Evolutionary conservation across 1,284 basidiomycete species (phyloP), one percentile per base, ranked within the genome.

Genomic region (Golubevia sp.): DNA sequence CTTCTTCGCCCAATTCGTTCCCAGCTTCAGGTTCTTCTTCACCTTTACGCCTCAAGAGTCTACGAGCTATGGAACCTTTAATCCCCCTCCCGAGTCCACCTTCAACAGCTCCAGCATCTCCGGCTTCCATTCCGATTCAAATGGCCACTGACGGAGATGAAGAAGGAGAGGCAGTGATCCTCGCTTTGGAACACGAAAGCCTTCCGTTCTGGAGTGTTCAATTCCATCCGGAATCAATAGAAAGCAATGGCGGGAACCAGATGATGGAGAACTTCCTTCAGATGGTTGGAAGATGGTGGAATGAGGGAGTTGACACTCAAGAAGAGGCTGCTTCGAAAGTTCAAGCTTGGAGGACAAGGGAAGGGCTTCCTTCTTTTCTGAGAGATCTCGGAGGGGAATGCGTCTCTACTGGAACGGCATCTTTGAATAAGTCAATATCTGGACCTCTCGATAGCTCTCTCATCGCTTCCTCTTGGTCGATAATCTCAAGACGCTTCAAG

Each of bases 191-290:
- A 53, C 80, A 83, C 58, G 69, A 59, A 34, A 59, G 64, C 1
- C 51, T 68, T 2, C 80, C 94, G 0, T 92, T 95, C 71, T 95
- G 91, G 89, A 93, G 92, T 2, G 94, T 98, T 1, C 95, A 98
- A 80, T 98, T 97, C 77, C 96, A 98, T 82, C 96, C 95, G 0
- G 95, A 83, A 58, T 79, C 76, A 24, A 76, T 83, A 54, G 75
- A 78, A 25, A 75, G 73, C 11, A 44, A 34, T 3, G 61, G 54
- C 18, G 80, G 80, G 1, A 58, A 62, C 21, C 55, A 23, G 6
- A 68, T 83, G 27, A 64, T 83, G 64, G 27, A 44, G 27, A 79
- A 82, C 56, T 83, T 82, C 34, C 61, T 82, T 25, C 53, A 56
- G 20, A 61, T 71, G 3, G 71, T 70, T 3, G 59, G 61, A 1